A percentile compares a stretch with the other conserved stretches of the same genome.
These are phyloP conservation scores for Lichtheimia hyalospora DNA, from an alignment of 371 early-diverging fungal genomes.

Conservation along the genomic window DNA sequence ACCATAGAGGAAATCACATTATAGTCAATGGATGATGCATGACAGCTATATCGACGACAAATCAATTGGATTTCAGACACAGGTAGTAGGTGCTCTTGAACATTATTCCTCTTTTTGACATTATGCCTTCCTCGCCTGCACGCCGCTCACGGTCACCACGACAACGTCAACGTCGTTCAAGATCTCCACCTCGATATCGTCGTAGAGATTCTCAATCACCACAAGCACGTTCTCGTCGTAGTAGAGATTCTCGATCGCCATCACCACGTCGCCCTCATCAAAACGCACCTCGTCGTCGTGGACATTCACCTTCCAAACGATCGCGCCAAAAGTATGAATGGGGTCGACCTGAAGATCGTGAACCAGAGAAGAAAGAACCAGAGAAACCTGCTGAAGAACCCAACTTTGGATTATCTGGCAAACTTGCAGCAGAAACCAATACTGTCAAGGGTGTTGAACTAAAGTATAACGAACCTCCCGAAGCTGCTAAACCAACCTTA, in stretches of 20 bases:
- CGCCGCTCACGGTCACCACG: conserved; percentile 13
- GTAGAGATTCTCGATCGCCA: conserved; percentile 6
- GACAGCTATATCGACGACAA: no score
- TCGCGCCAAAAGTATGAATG: conserved; percentile 12
- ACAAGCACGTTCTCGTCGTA: not conserved
- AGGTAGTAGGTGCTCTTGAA: not conserved
- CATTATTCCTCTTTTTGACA: conserved; percentile 15
- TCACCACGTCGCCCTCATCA: conserved; percentile 22
- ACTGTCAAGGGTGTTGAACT: conserved; percentile 80
- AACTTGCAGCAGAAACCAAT: conserved; percentile 84
- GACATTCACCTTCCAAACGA: not conserved
- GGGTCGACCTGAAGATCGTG: conserved; percentile 15
- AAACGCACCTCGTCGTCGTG: not conserved
- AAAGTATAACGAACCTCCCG: conserved; percentile 90
- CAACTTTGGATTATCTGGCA: conserved; percentile 78
- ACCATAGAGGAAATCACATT: no score
- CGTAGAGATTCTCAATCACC: conserved; percentile 2
- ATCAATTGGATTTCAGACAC: no score
- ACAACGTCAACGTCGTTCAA: conserved; percentile 7
- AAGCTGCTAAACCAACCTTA: conserved; percentile 76
- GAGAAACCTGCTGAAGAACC: conserved; percentile 34
- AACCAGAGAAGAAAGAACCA: conserved; percentile 13
- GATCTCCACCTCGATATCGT: conserved; percentile 4
- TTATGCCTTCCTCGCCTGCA: conserved; percentile 16
- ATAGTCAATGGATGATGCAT: no score